Conservation (phyloP, 805 yeast species). For the Metschnikowia dekortorum region DNA sequence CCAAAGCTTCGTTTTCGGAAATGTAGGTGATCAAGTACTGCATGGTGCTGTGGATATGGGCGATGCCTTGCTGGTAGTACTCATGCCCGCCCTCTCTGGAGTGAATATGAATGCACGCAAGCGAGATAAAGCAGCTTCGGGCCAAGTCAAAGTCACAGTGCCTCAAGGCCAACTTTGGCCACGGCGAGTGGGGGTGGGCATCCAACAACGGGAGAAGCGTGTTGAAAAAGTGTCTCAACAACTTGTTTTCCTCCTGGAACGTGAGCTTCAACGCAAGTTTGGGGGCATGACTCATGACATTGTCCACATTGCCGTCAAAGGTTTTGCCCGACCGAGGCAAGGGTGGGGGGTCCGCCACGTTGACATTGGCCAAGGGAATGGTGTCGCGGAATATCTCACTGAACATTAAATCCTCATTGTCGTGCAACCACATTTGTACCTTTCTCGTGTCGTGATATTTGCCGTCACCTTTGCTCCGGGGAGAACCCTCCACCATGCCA, state of each 20-base stretch:
- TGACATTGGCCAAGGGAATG: background rate
- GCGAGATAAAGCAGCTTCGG: slow-evolving; percentile 51
- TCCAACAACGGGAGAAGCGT: slow-evolving; percentile 50
- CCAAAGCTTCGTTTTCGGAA: slow-evolving; percentile 6
- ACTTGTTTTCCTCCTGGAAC: slow-evolving; percentile 48
- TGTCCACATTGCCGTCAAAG: slow-evolving; percentile 9
- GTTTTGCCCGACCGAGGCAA: slow-evolving; percentile 3
- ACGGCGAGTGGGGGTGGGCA: slow-evolving; percentile 57
- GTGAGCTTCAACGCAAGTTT: slow-evolving; percentile 20
- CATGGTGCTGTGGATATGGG: slow-evolving; percentile 55
- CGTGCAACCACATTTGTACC: slow-evolving; percentile 4
- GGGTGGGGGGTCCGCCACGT: background rate
- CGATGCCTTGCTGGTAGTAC: slow-evolving; percentile 48
- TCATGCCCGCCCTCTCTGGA: slow-evolving; percentile 46
- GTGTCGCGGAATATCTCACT: slow-evolving; percentile 10
- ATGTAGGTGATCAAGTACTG: slow-evolving; percentile 47
- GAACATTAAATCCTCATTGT: slow-evolving; percentile 6
- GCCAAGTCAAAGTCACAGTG: slow-evolving; percentile 58
- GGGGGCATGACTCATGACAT: slow-evolving; percentile 1
- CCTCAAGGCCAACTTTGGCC: slow-evolving; percentile 56
- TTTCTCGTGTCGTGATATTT: background rate
- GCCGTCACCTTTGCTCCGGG: too few species aligned
- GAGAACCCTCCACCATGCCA: too few species aligned
- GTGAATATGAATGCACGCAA: slow-evolving; percentile 55
- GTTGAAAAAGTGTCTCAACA: slow-evolving; percentile 53